Evolutionary conservation across 2,329 filamentous ascomycete genomes (phyloP).

Genomic region (Talaromyces sp.): DNA sequence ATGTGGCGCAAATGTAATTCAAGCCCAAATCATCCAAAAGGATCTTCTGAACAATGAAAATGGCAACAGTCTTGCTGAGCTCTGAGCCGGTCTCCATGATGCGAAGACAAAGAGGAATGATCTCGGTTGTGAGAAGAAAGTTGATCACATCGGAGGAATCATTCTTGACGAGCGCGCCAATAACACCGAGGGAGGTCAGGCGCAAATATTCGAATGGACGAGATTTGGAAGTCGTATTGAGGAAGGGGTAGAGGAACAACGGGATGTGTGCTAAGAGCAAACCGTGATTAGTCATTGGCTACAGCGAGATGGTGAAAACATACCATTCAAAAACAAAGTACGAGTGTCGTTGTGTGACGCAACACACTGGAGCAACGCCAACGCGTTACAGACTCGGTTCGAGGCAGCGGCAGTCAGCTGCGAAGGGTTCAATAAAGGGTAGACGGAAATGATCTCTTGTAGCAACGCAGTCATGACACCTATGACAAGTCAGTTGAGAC

Average conservation of each 20-base stretch:
- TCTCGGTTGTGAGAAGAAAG: constrained; percentile 96
- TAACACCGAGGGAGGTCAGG: constrained; percentile 91
- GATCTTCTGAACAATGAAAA: constrained; percentile 99
- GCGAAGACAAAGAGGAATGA: constrained; percentile 92
- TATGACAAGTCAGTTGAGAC: constrained; percentile 35
- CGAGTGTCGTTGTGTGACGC: constrained; percentile 96
- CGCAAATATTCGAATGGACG: constrained; percentile 96
- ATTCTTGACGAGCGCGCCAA: constrained; percentile 96
- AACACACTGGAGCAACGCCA: constrained; percentile 93
- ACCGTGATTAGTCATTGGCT: neutral
- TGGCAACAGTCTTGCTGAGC: constrained; percentile 96
- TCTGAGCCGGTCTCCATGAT: constrained; percentile 99
- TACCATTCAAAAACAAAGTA: constrained; percentile 89
- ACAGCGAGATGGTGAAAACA: constrained; percentile 12
- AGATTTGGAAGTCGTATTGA: constrained; percentile 98
- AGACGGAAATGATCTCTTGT: constrained; percentile 98
- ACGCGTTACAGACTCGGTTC: constrained; percentile 94
- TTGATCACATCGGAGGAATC: constrained; percentile 98
- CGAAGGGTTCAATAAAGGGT: constrained; percentile 91
- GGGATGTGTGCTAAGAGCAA: constrained; percentile 77
- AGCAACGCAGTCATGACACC: constrained; percentile 97
- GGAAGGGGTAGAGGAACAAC: constrained; percentile 93
- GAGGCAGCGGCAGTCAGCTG: constrained; percentile 96
- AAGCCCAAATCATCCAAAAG: constrained; percentile 92
- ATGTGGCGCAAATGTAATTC: constrained; percentile 97